A percentile compares a stretch with the other conserved stretches of the same genome.
phyloP scores from a whole-genome alignment of 306 rosid genomes.

The Prunus campanulata region DNA sequence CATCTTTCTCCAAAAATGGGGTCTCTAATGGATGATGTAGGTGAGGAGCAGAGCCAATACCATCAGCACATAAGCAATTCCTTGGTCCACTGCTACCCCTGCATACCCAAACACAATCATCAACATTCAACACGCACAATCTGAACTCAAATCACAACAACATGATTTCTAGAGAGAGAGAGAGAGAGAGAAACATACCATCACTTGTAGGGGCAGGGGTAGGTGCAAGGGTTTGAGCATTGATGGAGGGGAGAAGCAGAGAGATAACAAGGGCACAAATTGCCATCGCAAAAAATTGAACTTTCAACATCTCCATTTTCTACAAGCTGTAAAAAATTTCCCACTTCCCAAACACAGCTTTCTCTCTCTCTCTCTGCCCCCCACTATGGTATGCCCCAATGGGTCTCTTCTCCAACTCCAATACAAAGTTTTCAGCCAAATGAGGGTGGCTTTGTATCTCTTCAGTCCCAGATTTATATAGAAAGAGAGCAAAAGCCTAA shows the following conservation, averaged over 20 bases:
- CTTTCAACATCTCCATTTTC: slow-evolving; percentile 54
- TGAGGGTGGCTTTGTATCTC: not conserved
- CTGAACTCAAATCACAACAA: not conserved
- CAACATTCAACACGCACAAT: not conserved
- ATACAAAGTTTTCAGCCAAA: not conserved
- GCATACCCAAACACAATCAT: slow-evolving; percentile 6
- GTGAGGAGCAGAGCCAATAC: slow-evolving; percentile 41
- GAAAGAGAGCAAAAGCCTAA: not conserved
- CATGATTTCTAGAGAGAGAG: not conserved
- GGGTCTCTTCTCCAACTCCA: not conserved
- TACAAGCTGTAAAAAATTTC: not conserved
- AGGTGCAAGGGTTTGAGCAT: slow-evolving; percentile 56
- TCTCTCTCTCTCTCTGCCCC: not conserved
- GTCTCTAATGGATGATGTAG: slow-evolving; percentile 52
- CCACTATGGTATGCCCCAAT: not conserved
- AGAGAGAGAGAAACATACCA: slow-evolving; percentile 35
- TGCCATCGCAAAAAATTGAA: slow-evolving; percentile 37
- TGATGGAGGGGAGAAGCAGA: slow-evolving; percentile 39
- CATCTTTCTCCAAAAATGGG: not conserved
- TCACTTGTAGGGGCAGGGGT: slow-evolving; percentile 72
- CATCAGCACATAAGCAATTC: slow-evolving; percentile 37
- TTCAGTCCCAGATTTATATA: not conserved
- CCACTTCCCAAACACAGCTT: not conserved
- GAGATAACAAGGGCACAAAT: slow-evolving; percentile 38
- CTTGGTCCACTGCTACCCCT: slow-evolving; percentile 42